Evolutionary conservation across 148 eudicot genomes (phyloP), one percentile per base, ranked within the genome.

Genomic region (Suaeda aralocaspica): DNA sequence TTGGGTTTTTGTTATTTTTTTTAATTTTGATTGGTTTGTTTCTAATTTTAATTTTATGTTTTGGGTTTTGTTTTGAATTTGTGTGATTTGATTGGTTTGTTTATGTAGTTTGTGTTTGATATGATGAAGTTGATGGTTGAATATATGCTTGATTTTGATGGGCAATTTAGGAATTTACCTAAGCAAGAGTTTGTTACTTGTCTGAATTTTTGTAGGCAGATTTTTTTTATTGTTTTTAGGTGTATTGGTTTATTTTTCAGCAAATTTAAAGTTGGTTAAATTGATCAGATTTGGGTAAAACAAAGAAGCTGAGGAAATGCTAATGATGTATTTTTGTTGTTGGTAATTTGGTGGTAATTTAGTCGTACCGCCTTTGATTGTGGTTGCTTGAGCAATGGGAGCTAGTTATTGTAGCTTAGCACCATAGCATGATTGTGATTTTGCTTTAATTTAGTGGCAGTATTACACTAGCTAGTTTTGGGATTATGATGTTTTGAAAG

Each of bases 261-360:
- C 63, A 25, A 69, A 41, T 14, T 0, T 25, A 2, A 14, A 53
- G 31, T 59, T 62, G 68, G 25, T 18, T 9, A 56, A 52, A 51
- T 71, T 33, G 30, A 60, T 71, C 60, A 46, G 31, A 46, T 59
- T 42, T 45, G 66, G 65, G 19, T n/a, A 14, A 19, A 19, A 25
- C n/a, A 45, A 3, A 59, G 19, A 70, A 70, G 41, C 66, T 60
- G 24, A 33, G 74, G 14, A 29, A 31, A 18, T n/a, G 31, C 13
- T 14, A 16, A 49, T 31, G 52, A n/a, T 26, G n/a, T n/a, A 24
- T n/a, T 62, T 49, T 49, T 44, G 25, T 24, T 33, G 5, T 19
- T 71, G 49, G 58, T 31, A 56, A 28, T 16, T 62, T 63, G n/a
- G 28, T 49, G 34, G 31, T 19, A 24, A 36, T 60, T 60, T 24